A percentile compares a stretch with the other conserved stretches of the same genome.
phyloP scores from a whole-genome alignment of 805 yeast genomes.

The Candida verbasci region DNA sequence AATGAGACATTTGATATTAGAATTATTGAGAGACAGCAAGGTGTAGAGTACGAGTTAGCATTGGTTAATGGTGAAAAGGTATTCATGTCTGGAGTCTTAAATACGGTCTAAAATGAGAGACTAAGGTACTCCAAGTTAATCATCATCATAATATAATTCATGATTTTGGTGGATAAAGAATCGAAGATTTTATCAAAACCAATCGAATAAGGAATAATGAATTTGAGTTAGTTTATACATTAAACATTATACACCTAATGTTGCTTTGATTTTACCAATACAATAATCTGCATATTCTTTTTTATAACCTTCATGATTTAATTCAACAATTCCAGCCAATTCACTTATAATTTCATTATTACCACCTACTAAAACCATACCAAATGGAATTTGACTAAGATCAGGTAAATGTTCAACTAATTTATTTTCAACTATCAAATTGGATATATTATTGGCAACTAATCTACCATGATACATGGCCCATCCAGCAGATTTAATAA shows the following conservation, averaged over 20 bases:
- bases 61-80: neutral
- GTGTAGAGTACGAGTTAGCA: neutral
- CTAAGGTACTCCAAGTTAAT: no score
- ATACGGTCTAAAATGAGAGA: no score
- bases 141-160: no score
- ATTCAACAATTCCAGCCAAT: constrained; percentile 28
- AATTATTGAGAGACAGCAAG: neutral
- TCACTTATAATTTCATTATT: constrained; percentile 35
- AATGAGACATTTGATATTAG: constrained; percentile 25
- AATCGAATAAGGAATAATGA: no score
- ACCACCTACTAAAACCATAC: constrained; percentile 41
- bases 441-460: constrained; percentile 33
- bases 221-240: no score
- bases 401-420: constrained; percentile 34
- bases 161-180: no score
- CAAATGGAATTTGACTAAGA: constrained; percentile 28
- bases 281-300: constrained; percentile 40
- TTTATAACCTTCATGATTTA: constrained; percentile 29
- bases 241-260: no score
- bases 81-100: neutral
- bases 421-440: constrained; percentile 22
- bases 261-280: constrained; percentile 36
- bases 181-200: no score
- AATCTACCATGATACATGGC: constrained; percentile 40
- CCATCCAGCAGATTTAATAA: constrained; percentile 44